Conservation (phyloP, 73 alveolate genomes). For the Breviolum minutum region DNA sequence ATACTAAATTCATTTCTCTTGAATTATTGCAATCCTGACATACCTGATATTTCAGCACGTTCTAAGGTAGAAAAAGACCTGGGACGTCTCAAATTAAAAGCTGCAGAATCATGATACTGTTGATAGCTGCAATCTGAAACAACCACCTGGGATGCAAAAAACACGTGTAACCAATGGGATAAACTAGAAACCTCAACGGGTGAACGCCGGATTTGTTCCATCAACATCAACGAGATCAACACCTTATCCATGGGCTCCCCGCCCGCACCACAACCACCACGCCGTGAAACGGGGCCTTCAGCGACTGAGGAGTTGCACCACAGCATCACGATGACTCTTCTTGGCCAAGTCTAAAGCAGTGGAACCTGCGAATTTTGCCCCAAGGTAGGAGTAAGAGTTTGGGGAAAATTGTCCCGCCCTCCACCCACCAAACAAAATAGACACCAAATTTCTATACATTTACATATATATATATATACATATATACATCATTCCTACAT, state of each 20-base stretch:
- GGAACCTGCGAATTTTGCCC: background rate
- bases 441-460: too few relatives aligned
- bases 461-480: too few relatives aligned
- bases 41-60: background rate
- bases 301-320: background rate
- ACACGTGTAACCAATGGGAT: background rate
- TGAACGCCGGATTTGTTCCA: background rate
- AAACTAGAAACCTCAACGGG: background rate
- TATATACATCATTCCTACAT: too few relatives aligned
- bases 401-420: too few relatives aligned
- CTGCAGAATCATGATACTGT: background rate
- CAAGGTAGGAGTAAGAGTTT: background rate
- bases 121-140: background rate
- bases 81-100: background rate
- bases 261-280: background rate
- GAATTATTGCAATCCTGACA: background rate
- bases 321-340: constrained; percentile 1
- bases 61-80: background rate
- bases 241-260: background rate
- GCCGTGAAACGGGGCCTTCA: too few relatives aligned
- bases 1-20: background rate
- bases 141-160: background rate
- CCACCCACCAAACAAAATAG: too few relatives aligned
- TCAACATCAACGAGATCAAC: background rate
- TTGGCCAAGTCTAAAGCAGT: constrained; percentile 24